Conservation (phyloP, 2,329 filamentous ascomycete species). For the Botrytis fragariae region DNA sequence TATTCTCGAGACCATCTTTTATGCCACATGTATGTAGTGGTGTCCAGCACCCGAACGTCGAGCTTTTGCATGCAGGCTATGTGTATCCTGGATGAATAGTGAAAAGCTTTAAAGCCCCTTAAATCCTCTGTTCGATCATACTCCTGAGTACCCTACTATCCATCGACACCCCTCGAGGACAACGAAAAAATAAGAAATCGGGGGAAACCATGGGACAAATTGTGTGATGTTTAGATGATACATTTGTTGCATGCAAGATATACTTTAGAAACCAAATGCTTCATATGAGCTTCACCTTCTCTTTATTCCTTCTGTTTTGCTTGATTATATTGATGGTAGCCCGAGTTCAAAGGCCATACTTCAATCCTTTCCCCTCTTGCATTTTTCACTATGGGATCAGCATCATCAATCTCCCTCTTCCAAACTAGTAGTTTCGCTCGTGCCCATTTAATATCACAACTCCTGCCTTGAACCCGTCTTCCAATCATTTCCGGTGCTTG, state of each 20-base stretch:
- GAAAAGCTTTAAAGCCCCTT: background rate
- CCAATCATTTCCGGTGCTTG: background rate
- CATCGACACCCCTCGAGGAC: background rate
- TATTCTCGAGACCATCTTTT: background rate
- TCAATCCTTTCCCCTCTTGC: background rate
- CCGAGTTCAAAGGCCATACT: background rate
- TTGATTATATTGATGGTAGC: background rate
- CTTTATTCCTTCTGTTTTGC: background rate
- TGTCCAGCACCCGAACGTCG: too few species aligned
- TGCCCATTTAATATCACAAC: background rate
- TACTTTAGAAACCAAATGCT: background rate
- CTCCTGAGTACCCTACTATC: background rate
- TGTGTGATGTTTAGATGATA: background rate
- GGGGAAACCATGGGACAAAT: background rate
- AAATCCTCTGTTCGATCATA: background rate
- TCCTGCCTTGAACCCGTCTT: too few species aligned
- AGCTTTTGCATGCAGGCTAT: background rate
- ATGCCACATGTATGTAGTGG: background rate
- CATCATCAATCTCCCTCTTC: background rate
- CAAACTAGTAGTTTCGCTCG: background rate
- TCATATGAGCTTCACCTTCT: background rate
- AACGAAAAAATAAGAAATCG: background rate
- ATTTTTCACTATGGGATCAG: too few species aligned
- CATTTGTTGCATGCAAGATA: background rate
- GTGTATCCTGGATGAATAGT: background rate